Evolutionary conservation across 441 rosid genomes (phyloP).

Genomic region (Pelargonium cotyledonis): DNA sequence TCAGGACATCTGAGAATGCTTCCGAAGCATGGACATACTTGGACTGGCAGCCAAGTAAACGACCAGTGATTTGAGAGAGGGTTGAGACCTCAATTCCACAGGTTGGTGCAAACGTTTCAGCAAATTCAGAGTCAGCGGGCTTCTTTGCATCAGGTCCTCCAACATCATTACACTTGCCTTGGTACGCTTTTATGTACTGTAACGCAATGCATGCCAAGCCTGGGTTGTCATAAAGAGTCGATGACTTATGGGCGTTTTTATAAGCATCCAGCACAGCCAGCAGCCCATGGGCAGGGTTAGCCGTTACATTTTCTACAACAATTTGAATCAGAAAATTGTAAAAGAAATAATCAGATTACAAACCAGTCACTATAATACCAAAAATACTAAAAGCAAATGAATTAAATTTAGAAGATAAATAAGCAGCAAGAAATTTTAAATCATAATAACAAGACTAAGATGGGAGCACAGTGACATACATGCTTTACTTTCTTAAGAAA

Average conservation of each 20-base stretch:
- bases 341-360: constrained; percentile 4
- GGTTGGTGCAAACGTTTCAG: constrained; percentile 53
- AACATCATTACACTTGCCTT: constrained; percentile 52
- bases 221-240: constrained; percentile 46
- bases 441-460: no score
- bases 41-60: constrained; percentile 55
- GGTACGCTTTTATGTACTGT: constrained; percentile 63
- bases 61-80: constrained; percentile 57
- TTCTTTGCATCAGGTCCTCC: constrained; percentile 61
- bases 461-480: no score
- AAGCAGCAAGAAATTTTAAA: no score
- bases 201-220: constrained; percentile 73
- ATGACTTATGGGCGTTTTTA: constrained; percentile 44
- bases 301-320: constrained; percentile 36
- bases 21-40: constrained; percentile 40
- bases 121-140: constrained; percentile 49
- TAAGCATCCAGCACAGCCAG: constrained; percentile 39
- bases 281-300: constrained; percentile 63
- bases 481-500: no score
- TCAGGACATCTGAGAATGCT: constrained; percentile 53
- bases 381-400: no score
- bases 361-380: constrained; percentile 4
- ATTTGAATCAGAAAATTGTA: neutral
- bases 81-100: constrained; percentile 47
- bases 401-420: no score